Conservation (phyloP, 176 grass and related monocot genomes). For the Chrysopogon serrulatus region DNA sequence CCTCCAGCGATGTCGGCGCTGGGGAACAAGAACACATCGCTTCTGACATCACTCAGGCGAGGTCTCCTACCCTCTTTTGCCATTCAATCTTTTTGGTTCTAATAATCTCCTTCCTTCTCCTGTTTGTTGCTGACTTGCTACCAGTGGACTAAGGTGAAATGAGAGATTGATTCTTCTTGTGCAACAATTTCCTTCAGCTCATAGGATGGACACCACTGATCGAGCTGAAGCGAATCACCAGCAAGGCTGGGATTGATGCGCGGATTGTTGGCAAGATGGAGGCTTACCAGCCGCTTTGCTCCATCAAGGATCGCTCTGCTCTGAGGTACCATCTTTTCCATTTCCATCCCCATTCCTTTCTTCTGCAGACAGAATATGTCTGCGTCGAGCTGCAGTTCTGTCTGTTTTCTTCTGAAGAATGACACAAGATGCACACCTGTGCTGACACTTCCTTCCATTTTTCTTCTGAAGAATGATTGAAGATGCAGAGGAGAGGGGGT, state of each 20-base stretch:
- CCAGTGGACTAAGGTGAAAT: neutral
- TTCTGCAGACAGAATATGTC: neutral
- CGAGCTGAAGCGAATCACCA: constrained; percentile 58
- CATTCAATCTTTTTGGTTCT: neutral
- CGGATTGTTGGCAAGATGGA: constrained; percentile 71
- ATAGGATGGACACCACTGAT: constrained; percentile 80
- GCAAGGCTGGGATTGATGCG: constrained; percentile 46
- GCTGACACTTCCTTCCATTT: neutral
- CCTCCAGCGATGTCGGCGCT: neutral
- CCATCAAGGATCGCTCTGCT: constrained; percentile 68
- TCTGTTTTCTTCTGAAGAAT: neutral
- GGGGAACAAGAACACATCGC: constrained; percentile 46
- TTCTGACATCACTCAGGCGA: constrained; percentile 53
- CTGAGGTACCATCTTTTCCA: constrained; percentile 24
- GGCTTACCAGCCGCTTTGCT: constrained; percentile 70
- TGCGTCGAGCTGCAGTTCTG: neutral
- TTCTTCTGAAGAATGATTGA: constrained; percentile 66
- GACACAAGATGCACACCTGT: neutral
- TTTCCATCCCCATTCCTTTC: neutral
- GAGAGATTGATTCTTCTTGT: neutral
- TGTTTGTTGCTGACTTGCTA: neutral
- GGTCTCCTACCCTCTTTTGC: neutral
- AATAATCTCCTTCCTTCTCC: neutral
- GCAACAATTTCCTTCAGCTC: constrained; percentile 41
- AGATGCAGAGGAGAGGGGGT: constrained; percentile 72